Base-by-base conservation (phyloP, 2,329 filamentous ascomycete species). In the Epichloe baconii region DNA sequence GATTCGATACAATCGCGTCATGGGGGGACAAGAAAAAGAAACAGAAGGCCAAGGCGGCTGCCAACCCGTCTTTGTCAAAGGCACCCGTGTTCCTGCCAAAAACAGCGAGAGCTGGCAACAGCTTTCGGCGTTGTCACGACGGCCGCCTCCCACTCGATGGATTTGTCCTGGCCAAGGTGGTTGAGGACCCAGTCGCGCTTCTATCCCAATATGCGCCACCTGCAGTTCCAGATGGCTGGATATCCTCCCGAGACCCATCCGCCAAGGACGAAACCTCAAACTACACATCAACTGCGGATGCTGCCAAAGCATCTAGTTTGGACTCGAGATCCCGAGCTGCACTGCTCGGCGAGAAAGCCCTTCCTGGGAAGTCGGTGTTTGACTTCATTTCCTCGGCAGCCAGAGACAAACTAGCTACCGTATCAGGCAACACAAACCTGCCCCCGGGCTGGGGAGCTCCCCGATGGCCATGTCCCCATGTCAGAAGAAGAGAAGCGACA, bases 281-380 rank as follows among this genome's bases (percentile, higher is more conserved):
- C 5, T 86, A 83, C 60, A 63, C 79, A 15, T 91, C 88, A 5
- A 80, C 85, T 2, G 75, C 85, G 38, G 86, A 93, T 53, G 86
- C 85, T 2, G 88, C 89, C 8, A 90, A 84, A 65, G 73, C 79
- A 2, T 93, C 88, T 0, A 80, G 75, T 1, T 75, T 95, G 8
- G 82, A 95, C 63, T 83, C 88, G 0, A 83, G 80, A 61, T 75
- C 84, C 42, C 81, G 93, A 55, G 90, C 89, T 12, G 81, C 81
- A 4, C 73, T 95, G 1, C 75, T 97, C 1, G 90, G 90, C 37
- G 91, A 96, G 68, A 74, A 79, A 40, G 55, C 59, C 37, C 72
- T 97, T 0, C 90, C 90, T 0, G 88, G 88, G 0, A 96, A 97
- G 69, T 97, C 93, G 0, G 83, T 98, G 3, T 98, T 97, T 65